Conservation (phyloP, 352 stramenopile genomes). For the Phytophthora crassamura region DNA sequence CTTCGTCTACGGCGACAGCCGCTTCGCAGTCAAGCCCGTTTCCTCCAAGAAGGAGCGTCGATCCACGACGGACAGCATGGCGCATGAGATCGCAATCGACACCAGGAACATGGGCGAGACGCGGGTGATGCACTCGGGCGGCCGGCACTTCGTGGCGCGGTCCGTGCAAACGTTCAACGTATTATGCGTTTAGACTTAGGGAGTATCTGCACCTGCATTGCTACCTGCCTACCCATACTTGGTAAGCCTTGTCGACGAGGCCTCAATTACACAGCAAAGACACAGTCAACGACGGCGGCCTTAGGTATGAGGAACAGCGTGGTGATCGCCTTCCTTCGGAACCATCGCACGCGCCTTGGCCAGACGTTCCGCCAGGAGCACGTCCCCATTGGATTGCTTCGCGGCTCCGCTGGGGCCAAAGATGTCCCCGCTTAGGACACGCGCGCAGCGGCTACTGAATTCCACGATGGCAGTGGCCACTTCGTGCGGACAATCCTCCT, state of each 20-base stretch:
- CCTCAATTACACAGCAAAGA: conserved; percentile 32
- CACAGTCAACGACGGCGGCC: conserved; percentile 9
- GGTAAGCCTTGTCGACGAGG: conserved; percentile 15
- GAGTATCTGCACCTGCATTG: conserved; percentile 4
- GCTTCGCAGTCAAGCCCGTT: conserved; percentile 63
- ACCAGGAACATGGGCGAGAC: conserved; percentile 20
- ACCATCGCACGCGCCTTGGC: conserved; percentile 69
- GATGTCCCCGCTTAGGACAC: conserved; percentile 44
- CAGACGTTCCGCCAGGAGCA: conserved; percentile 55
- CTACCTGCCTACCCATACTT: conserved; percentile 26
- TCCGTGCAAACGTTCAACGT: conserved; percentile 46
- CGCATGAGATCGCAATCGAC: conserved; percentile 73
- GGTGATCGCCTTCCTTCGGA: conserved; percentile 42
- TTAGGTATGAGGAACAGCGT: conserved; percentile 23
- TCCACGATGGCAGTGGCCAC: conserved; percentile 70
- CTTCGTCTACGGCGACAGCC: conserved; percentile 88
- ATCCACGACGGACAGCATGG: conserved; percentile 39
- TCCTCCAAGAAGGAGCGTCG: conserved; percentile 33
- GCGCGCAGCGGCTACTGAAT: conserved; percentile 64
- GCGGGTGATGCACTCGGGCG: conserved; percentile 35
- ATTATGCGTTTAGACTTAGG: conserved; percentile 41
- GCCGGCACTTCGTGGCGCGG: conserved; percentile 54
- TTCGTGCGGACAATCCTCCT: conserved; percentile 87
- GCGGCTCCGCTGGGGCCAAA: conserved; percentile 36
- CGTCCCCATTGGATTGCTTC: conserved; percentile 41